phyloP scores from a whole-genome alignment of 371 early-diverging fungal species.

The Zychaea mexicana region DNA sequence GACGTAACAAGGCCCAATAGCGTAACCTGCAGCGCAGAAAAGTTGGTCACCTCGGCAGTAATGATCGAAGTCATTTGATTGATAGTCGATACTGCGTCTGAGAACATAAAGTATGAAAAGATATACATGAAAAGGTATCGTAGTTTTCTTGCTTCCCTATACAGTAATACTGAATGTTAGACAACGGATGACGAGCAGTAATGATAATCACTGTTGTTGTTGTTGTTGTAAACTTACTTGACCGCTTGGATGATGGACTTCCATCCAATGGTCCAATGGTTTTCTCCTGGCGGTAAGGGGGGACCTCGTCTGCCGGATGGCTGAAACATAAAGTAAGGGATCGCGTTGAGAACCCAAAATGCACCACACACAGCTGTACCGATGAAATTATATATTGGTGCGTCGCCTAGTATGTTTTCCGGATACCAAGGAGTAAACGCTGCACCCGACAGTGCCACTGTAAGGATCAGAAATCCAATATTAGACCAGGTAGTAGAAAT shows the following conservation, averaged over 20 bases:
- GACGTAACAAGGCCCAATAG: conserved; percentile 45
- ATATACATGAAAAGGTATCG: conserved; percentile 54
- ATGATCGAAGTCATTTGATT: conserved; percentile 44
- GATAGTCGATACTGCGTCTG: conserved; percentile 61
- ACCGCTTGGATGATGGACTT: conserved; percentile 40
- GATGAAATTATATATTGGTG: conserved; percentile 44
- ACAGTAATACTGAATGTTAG: too few species aligned
- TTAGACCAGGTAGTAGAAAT: conserved; percentile 52
- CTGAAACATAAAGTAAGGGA: conserved; percentile 47
- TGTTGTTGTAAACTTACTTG: conserved; percentile 16
- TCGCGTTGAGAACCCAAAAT: conserved; percentile 45
- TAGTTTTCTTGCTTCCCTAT: conserved; percentile 51
- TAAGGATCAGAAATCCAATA: conserved; percentile 46
- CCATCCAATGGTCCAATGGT: conserved; percentile 50
- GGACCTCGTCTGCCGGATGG: conserved; percentile 43
- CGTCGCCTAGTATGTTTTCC: conserved; percentile 37
- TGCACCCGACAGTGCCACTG: conserved; percentile 46
- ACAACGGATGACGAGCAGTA: too few species aligned
- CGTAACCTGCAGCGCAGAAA: conserved; percentile 41
- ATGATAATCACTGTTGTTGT: neutral
- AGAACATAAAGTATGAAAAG: conserved; percentile 60
- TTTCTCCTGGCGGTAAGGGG: conserved; percentile 29
- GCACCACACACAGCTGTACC: conserved; percentile 49
- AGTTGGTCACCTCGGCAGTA: conserved; percentile 43
- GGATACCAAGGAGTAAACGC: conserved; percentile 34